Evolutionary conservation across 257 asterid species (phyloP), one percentile per base, ranked within the genome.

Genomic region (Solanum phureja): DNA sequence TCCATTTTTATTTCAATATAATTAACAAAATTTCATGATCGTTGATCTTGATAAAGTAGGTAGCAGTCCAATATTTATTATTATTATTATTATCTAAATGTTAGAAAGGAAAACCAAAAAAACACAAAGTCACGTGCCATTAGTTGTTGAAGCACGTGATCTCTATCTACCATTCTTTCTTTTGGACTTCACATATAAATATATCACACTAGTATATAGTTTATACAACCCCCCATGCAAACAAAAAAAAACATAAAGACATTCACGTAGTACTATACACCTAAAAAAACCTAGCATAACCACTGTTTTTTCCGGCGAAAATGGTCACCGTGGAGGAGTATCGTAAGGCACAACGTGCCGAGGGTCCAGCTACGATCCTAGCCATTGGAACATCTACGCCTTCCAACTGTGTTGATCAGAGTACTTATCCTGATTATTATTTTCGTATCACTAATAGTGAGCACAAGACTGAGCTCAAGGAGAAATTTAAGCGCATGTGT

Each of bases 401-500:
- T 1, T n/a, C 92, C 0, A 95, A 95, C 34, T 94, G 98, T 60
- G 92, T 93, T 3, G 95, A 95, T 10, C 98, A 95, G 86, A 91
- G 93, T 92, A 64, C 94, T 1, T 94, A 93, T 82, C 92, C 98
- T 1, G 98, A 95, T 60, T 94, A 88, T 87, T 95, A 94, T 75
- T 95, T 95, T 34, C 95, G 95, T n/a, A 90, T 95, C 90, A 94
- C 98, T 1, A 88, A 95, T 0, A 95, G 98, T 62, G 95, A 95
- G 34, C 97, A 95, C 13, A 92, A 40, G 92, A 82, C 90, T 2
- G 96, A 94, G 4, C 96, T 94, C 33, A 95, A 95, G 62, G 92
- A 90, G 31, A 95, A 94, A 69, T 95, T 95, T 58, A 88, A 87
- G 91, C 98, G 98, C 93, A 94, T 94, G 93, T 95, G 98, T 95